phyloP scores from a whole-genome alignment of 2,329 filamentous ascomycete species.

The Xylariaceae sp. region DNA sequence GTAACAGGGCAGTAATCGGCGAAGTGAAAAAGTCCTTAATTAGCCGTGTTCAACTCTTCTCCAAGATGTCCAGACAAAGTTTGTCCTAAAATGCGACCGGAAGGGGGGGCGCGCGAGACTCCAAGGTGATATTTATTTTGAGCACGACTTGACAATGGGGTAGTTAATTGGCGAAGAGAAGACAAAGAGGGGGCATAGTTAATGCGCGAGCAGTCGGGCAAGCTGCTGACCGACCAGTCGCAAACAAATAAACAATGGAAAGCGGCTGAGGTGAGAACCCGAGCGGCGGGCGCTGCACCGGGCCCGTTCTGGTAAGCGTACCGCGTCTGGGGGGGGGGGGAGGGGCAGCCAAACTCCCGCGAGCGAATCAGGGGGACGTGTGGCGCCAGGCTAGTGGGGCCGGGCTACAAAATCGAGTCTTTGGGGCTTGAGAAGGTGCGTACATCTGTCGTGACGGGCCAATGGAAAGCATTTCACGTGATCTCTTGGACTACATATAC shows the following conservation, averaged over 20 bases:
- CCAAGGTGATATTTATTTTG: neutral
- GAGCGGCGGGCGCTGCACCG: neutral
- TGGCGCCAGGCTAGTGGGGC: slow-evolving; percentile 13
- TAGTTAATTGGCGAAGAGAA: too few relatives aligned
- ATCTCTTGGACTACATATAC: slow-evolving; percentile 3
- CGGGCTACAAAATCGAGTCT: neutral
- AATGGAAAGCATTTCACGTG: slow-evolving; percentile 7
- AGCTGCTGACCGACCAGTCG: neutral
- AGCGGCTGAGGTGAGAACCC: neutral
- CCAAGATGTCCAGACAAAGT: neutral
- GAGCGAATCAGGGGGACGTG: neutral
- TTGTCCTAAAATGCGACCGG: neutral
- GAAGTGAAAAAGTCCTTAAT: neutral
- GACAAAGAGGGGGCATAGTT: too few relatives aligned
- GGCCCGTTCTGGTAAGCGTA: neutral
- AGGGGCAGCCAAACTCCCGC: neutral
- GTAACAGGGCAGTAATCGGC: neutral
- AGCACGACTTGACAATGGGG: neutral
- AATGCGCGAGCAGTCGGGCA: neutral
- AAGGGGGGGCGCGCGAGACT: too few relatives aligned
- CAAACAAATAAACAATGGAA: neutral
- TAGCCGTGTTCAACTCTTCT: too few relatives aligned
- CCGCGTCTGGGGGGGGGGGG: too few relatives aligned
- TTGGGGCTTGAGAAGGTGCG: neutral
- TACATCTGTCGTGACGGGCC: neutral